These are phyloP conservation scores for Galium porrigens DNA, from an alignment of 305 asterid species.

Conservation along the genomic window DNA sequence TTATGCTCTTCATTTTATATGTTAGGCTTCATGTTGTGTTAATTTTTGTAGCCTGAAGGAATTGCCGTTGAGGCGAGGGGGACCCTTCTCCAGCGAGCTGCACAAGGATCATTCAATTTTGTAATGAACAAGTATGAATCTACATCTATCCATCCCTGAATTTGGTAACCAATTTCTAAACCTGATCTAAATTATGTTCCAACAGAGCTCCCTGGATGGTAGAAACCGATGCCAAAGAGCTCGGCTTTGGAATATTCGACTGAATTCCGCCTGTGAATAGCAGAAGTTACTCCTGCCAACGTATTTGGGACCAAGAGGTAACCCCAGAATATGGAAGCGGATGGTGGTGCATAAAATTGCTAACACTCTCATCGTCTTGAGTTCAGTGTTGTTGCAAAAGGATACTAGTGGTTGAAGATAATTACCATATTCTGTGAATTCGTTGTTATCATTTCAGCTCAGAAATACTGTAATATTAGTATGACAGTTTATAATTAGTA, in stretches of 20 bases:
- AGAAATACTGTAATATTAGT: not conserved
- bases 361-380: not conserved
- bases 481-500: too few relatives aligned
- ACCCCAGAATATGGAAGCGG: not conserved
- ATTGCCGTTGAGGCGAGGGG: slow-evolving; percentile 78
- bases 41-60: slow-evolving; percentile 56
- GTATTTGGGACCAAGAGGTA: not conserved
- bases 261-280: not conserved
- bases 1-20: not conserved
- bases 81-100: slow-evolving; percentile 55
- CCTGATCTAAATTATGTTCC: slow-evolving; percentile 7
- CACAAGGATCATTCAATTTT: slow-evolving; percentile 73
- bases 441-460: not conserved
- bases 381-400: not conserved
- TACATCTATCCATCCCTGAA: not conserved
- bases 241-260: slow-evolving; percentile 68
- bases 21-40: not conserved
- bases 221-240: slow-evolving; percentile 72
- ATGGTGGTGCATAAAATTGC: not conserved
- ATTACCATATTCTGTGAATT: not conserved
- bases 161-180: slow-evolving; percentile 6
- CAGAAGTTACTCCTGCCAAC: not conserved
- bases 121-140: slow-evolving; percentile 51
- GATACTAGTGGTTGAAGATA: too few relatives aligned
- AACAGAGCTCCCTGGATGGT: slow-evolving; percentile 97